phyloP scores from a whole-genome alignment of 1,284 basidiomycete genomes.

The Malassezia pachydermatis region DNA sequence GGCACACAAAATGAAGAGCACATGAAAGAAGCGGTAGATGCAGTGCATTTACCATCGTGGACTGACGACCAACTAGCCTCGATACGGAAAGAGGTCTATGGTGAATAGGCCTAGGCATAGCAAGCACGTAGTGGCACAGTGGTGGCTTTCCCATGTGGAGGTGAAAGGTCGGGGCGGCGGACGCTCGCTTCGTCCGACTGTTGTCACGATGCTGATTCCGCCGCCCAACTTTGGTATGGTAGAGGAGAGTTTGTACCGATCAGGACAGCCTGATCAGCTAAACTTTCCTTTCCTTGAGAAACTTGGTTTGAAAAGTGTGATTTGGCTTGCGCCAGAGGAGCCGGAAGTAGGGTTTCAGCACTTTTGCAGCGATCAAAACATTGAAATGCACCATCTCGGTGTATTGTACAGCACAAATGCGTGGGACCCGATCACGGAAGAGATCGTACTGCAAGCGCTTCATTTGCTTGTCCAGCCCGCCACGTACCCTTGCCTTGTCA shows the following conservation, averaged over 20 bases:
- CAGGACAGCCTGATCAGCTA: slow-evolving; percentile 53
- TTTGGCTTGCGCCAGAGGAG: slow-evolving; percentile 55
- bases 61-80: slow-evolving; percentile 21
- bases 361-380: slow-evolving; percentile 41
- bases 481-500: slow-evolving; percentile 52
- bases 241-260: slow-evolving; percentile 53
- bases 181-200: not conserved
- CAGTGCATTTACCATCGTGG: slow-evolving; percentile 12
- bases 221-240: slow-evolving; percentile 54
- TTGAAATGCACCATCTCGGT: slow-evolving; percentile 49
- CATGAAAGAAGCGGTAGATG: slow-evolving; percentile 34
- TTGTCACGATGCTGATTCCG: slow-evolving; percentile 49
- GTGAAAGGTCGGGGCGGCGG: too few relatives aligned
- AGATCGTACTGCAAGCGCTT: slow-evolving; percentile 53
- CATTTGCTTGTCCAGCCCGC: slow-evolving; percentile 51
- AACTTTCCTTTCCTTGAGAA: slow-evolving; percentile 55
- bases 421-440: slow-evolving; percentile 51
- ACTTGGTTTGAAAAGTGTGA: slow-evolving; percentile 51
- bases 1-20: slow-evolving; percentile 32
- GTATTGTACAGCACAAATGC: slow-evolving; percentile 49
- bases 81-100: slow-evolving; percentile 34
- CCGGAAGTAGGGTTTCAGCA: slow-evolving; percentile 50
- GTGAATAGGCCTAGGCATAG: slow-evolving; percentile 25
- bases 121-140: too few relatives aligned
- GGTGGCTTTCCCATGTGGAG: slow-evolving; percentile 6